These are phyloP conservation scores for Botryosphaeria dothidea DNA, from an alignment of 2,329 filamentous ascomycete species.

Conservation along the genomic window DNA sequence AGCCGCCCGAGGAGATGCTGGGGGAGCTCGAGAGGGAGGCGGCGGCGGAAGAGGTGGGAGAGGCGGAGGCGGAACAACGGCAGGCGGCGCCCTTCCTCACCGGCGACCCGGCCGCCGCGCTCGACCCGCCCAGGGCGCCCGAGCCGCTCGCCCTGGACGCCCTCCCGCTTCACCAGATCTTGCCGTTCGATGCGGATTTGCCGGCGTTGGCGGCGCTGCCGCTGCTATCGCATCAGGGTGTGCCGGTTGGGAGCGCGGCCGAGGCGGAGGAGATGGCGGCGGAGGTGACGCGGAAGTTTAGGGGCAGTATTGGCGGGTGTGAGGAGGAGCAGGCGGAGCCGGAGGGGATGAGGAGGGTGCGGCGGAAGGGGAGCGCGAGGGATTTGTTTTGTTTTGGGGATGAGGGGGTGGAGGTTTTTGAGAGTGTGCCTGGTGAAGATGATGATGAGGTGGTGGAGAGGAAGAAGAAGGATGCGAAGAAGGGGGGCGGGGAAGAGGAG, in stretches of 20 bases:
- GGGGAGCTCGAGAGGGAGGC: constrained; percentile 8
- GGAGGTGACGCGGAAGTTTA: constrained; percentile 61
- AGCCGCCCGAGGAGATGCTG: constrained; percentile 67
- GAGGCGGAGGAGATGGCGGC: constrained; percentile 56
- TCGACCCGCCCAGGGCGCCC: neutral
- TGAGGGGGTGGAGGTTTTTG: constrained; percentile 28
- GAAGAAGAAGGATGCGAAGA: neutral
- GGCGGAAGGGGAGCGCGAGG: constrained; percentile 44
- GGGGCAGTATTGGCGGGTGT: constrained; percentile 68
- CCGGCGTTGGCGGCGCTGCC: constrained; percentile 52
- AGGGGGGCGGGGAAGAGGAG: neutral
- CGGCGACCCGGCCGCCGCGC: constrained; percentile 1
- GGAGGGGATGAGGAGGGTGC: constrained; percentile 34
- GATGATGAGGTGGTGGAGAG: neutral
- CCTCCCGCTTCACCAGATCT: constrained; percentile 1
- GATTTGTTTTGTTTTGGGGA: constrained; percentile 67
- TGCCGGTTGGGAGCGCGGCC: constrained; percentile 43
- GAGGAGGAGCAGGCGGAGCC: constrained; percentile 32
- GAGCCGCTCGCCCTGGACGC: constrained; percentile 30
- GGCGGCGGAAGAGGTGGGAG: constrained; percentile 9
- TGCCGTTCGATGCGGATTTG: constrained; percentile 40
- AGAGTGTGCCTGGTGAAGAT: neutral
- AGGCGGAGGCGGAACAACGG: constrained; percentile 1
- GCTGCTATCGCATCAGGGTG: constrained; percentile 65
- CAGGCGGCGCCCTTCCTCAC: constrained; percentile 22